Evolutionary conservation across 2,329 filamentous ascomycete species (phyloP), one percentile per base, ranked within the genome.

Genomic region (Aspergillus clavatus): DNA sequence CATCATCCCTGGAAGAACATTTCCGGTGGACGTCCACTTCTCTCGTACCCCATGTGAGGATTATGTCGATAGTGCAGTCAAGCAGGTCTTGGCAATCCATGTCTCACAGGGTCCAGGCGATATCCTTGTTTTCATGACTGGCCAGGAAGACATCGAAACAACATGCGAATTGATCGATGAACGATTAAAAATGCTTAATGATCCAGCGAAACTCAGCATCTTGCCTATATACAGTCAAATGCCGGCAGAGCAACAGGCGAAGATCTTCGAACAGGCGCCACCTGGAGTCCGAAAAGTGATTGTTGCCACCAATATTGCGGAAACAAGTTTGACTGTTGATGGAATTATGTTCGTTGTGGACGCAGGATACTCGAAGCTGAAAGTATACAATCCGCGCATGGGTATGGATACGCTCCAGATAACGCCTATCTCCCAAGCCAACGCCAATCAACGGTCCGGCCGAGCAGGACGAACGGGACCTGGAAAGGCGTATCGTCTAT

Each of bases 311-410:
- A 98, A 98, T 60, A 98, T 98, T 67, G 93, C 93, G 2, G 93
- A 98, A 68, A 98, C 93, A 0, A 95, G 89, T 76, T 75, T 98
- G 71, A 98, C 93, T 0, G 93, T 98, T 5, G 93, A 98, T 62
- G 93, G 93, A 54, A 98, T 98, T 69, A 97, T 97, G 85, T 98
- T 95, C 60, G 93, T 98, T 18, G 93, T 98, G 4, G 93, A 98
- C 65, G 83, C 88, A 1, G 93, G 93, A 0, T 98, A 91, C 67
- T 95, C 89, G 2, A 98, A 98, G 67, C 80, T 97, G 63, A 98
- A 98, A 66, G 93, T 98, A 4, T 98, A 97, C 71, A 98, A 98
- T 60, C 90, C 93, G 5, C 87, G 90, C 42, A 97, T 98, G 89
- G 93, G 93, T 46, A 98, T 98, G 93, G 93, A 98, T 61, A 96